These are phyloP conservation scores for Adansonia digitata DNA, from an alignment of 345 rosid species.

Conservation along the genomic window DNA sequence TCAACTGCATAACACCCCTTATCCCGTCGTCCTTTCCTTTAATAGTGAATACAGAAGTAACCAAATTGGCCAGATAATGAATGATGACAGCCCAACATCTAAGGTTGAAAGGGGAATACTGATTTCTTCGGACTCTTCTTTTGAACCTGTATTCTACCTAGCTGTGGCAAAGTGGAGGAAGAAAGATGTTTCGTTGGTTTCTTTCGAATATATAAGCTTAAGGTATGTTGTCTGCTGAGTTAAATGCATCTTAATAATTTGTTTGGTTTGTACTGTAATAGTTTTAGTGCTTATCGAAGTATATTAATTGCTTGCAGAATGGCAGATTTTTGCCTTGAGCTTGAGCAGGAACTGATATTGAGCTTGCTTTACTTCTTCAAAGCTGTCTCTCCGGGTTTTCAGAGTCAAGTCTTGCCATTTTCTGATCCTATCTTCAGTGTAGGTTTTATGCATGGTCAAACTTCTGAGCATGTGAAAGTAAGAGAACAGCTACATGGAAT, in stretches of 20 bases:
- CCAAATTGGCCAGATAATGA: conserved; percentile 37
- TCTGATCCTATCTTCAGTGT: conserved; percentile 45
- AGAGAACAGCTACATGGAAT: conserved; percentile 32
- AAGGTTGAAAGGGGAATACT: conserved; percentile 32
- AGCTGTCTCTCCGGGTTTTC: conserved; percentile 59
- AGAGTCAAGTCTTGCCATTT: conserved; percentile 46
- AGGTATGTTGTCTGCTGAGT: conserved; percentile 45
- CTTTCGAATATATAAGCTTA: conserved; percentile 69
- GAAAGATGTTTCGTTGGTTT: conserved; percentile 69
- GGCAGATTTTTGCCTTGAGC: conserved; percentile 76
- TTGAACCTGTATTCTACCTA: conserved; percentile 54
- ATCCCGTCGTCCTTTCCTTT: conserved; percentile 85
- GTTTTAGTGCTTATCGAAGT: conserved; percentile 19
- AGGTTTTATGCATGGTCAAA: conserved; percentile 25
- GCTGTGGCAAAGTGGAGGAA: conserved; percentile 75
- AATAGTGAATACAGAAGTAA: conserved; percentile 44
- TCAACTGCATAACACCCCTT: conserved; percentile 59
- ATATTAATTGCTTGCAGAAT: conserved; percentile 49
- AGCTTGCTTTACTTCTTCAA: conserved; percentile 60
- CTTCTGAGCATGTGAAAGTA: conserved; percentile 26
- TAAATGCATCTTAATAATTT: conserved; percentile 1
- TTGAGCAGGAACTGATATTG: conserved; percentile 76
- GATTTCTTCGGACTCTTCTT: conserved; percentile 30
- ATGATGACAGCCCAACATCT: conserved; percentile 33
- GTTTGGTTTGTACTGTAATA: conserved; percentile 6